A percentile compares a stretch with the other conserved stretches of the same genome.
Evolutionary conservation across 192 early-diverging fungal genomes (phyloP).

Genomic region (Haplosporangium gracile): DNA sequence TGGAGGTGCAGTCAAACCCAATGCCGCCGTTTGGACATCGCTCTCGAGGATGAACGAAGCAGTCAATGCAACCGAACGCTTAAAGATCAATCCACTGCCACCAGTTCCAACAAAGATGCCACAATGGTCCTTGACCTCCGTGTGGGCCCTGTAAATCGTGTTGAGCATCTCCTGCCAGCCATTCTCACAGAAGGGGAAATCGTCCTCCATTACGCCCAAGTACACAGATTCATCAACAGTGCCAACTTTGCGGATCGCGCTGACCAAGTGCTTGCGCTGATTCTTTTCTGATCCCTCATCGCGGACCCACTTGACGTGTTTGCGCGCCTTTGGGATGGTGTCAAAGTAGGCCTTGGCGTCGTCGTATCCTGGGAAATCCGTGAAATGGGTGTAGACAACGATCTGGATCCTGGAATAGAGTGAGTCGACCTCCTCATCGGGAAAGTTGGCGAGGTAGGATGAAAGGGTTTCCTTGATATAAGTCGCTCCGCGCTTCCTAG

Average conservation of each 20-base stretch:
- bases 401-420: constrained; percentile 64
- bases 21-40: constrained; percentile 9
- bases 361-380: constrained; percentile 61
- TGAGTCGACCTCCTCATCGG: constrained; percentile 52
- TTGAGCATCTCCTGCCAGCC: constrained; percentile 65
- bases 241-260: constrained; percentile 55
- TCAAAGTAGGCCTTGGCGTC: constrained; percentile 48
- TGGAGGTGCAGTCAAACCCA: constrained; percentile 39
- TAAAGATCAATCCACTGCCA: constrained; percentile 60
- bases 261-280: constrained; percentile 64
- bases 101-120: constrained; percentile 70
- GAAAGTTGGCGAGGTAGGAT: constrained; percentile 63
- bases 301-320: constrained; percentile 61
- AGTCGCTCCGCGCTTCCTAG: constrained; percentile 56
- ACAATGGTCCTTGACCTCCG: constrained; percentile 60
- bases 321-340: constrained; percentile 56
- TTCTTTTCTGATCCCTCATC: constrained; percentile 63
- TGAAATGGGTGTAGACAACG: constrained; percentile 66
- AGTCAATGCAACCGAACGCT: constrained; percentile 47
- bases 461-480: constrained; percentile 61
- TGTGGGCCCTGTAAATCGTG: constrained; percentile 61
- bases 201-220: constrained; percentile 64
- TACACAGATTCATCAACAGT: constrained; percentile 56
- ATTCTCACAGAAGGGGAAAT: constrained; percentile 65
- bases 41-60: constrained; percentile 44